Evolutionary conservation across 2,329 filamentous ascomycete genomes (phyloP), one percentile per base, ranked within the genome.

Genomic region (Exophiala xenobiotica): DNA sequence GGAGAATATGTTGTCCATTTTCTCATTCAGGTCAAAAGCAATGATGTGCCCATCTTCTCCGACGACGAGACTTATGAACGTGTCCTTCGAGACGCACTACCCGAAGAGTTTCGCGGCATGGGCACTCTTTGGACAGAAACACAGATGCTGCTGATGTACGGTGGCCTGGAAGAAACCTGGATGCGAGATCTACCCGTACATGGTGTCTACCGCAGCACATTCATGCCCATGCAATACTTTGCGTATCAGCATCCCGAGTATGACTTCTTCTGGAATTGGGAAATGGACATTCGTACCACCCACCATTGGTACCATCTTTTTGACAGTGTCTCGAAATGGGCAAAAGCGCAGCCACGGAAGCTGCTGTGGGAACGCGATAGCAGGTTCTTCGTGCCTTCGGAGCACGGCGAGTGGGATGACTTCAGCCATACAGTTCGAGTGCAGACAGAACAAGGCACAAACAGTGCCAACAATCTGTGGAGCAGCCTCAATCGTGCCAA

Each of bases 171-270:
- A 64, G 89, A 95, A 57, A 82, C 87, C 39, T 90, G 84, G 69
- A 78, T 79, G 59, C 78, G 78, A 51, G 80, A 87, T 44, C 78
- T 95, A 49, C 87, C 88, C 1, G 83, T 96, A 1, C 91, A 97
- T 67, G 91, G 91, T 14, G 90, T 95, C 6, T 97, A 97, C 71
- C 87, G 93, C 46, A 91, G 89, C 48, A 82, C 93, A 7, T 90
- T 90, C 63, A 95, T 97, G 89, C 90, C 91, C 0, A 85, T 97
- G 74, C 91, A 96, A 65, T 88, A 92, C 69, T 97, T 97, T 67
- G 88, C 91, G 4, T 84, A 91, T 64, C 80, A 83, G 63, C 90
- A 96, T 68, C 87, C 88, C 1, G 90, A 95, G 67, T 96, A 91
- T 65, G 89, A 95, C 41, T 88, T 84, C 71, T 90, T 90, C 69